A percentile compares a stretch with the other conserved stretches of the same genome.
phyloP scores from a whole-genome alignment of 2,329 filamentous ascomycete genomes.

The Sordariomycetes sp. region DNA sequence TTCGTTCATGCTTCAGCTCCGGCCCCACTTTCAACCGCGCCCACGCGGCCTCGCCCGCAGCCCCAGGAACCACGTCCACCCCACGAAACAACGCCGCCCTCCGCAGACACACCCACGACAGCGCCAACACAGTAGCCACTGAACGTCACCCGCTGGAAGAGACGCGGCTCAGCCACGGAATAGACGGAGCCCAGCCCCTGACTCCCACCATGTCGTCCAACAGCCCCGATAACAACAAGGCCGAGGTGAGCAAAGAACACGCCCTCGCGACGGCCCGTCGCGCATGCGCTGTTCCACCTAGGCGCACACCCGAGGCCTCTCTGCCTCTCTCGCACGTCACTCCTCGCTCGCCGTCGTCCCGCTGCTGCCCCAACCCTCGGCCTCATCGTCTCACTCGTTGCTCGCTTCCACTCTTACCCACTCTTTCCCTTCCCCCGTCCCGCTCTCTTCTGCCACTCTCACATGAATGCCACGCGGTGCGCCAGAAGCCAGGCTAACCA shows the following conservation, averaged over 20 bases:
- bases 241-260: constrained; percentile 17
- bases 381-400: neutral
- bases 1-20: too few species aligned
- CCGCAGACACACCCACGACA: neutral
- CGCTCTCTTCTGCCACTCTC: neutral
- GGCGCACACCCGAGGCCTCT: neutral
- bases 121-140: neutral
- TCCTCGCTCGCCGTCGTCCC: neutral
- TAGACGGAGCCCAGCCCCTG: too few species aligned
- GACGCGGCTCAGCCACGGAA: too few species aligned
- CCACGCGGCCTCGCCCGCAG: neutral
- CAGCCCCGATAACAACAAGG: constrained; percentile 15
- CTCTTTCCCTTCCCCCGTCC: too few species aligned
- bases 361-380: neutral
- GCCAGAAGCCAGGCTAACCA: neutral
- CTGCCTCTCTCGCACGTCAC: neutral
- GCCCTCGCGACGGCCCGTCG: neutral
- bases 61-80: neutral
- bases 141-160: neutral
- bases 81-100: neutral
- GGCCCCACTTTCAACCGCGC: neutral
- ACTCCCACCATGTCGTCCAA: constrained; percentile 20
- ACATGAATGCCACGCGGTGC: too few species aligned
- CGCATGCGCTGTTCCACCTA: neutral
- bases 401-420: too few species aligned